Base-by-base conservation (phyloP, 139 green algal genomes). In the Chlamydomonas eustigma region DNA sequence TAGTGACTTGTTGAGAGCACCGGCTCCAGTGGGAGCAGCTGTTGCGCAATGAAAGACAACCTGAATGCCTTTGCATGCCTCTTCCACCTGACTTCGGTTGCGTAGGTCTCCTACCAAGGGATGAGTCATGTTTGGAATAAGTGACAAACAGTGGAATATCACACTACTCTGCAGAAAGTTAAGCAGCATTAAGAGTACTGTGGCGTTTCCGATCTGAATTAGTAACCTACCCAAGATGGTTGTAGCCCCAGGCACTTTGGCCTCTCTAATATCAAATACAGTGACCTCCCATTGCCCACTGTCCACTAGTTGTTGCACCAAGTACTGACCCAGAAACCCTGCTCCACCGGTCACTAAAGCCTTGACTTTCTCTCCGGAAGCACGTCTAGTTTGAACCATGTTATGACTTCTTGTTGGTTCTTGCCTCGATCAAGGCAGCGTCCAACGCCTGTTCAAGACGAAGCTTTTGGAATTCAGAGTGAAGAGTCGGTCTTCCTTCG, bases 21-120 rank as follows among this genome's bases (percentile, higher is more conserved):
- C 94, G 52, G 84, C 76, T 2, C 83, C 88, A 0, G 90, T 93
- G 74, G 91, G 92, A 6, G 92, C 84, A 0, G 90, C 91, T 0
- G 92, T 96, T 1, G 93, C 93, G 31, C 88, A 84, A 73, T 97
- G 93, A 71, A 97, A 94, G n/a, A 96, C 90, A 25, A 93, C 85
- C 51, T 93, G 86, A 51, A 87, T 78, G 39, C 88, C 90, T 51
- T 63, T 2, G 32, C 71, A 79, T 0, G 88, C 89, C 1, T 51
- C 37, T 1, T 58, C 32, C 30, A 93, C 80, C 25, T 91, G 71
- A 0, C 79, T 78, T 0, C 36, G 39, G 44, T 91, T 83, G 4
- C 89, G 77, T 75, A 94, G 71, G 78, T 94, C 90, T 5, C 87
- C 87, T 12, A 87, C 51, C 12, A 72, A 1, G 30, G 1, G 30